These are phyloP conservation scores for Venturia nashicola DNA, from an alignment of 2,329 filamentous ascomycete species.

Conservation along the genomic window DNA sequence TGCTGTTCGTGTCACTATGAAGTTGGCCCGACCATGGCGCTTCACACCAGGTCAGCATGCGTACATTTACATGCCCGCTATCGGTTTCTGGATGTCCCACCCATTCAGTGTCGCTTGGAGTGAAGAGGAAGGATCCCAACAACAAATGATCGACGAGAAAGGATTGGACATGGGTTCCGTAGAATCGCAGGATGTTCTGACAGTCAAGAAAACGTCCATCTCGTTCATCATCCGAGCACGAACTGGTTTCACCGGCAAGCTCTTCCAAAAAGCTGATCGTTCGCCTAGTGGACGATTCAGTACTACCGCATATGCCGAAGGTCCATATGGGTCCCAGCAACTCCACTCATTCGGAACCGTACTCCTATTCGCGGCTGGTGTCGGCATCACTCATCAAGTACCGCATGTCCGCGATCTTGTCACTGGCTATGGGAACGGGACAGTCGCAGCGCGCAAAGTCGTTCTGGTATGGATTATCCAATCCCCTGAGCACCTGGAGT, in stretches of 20 bases:
- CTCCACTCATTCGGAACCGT: constrained; percentile 70
- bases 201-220: constrained; percentile 38
- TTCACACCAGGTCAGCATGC: constrained; percentile 67
- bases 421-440: constrained; percentile 48
- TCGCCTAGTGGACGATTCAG: constrained; percentile 42
- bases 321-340: constrained; percentile 53
- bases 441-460: constrained; percentile 67
- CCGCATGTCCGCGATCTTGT: constrained; percentile 65
- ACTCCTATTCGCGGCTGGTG: constrained; percentile 81
- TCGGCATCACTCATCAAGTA: constrained; percentile 91
- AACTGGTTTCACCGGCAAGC: constrained; percentile 73
- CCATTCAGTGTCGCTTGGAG: constrained; percentile 73
- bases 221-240: constrained; percentile 81
- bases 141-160: constrained; percentile 23
- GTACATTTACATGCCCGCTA: constrained; percentile 63
- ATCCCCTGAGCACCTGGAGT: constrained; percentile 78
- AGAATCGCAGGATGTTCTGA: constrained; percentile 16
- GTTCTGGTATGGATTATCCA: constrained; percentile 89
- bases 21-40: constrained; percentile 63
- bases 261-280: constrained; percentile 57
- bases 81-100: constrained; percentile 64
- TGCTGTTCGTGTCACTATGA: constrained; percentile 60
- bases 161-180: constrained; percentile 29
- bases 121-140: constrained; percentile 40
- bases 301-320: constrained; percentile 68